These are phyloP conservation scores for Stephania yunnanensis DNA, from an alignment of 164 flowering plant genomes.

Conservation along the genomic window DNA sequence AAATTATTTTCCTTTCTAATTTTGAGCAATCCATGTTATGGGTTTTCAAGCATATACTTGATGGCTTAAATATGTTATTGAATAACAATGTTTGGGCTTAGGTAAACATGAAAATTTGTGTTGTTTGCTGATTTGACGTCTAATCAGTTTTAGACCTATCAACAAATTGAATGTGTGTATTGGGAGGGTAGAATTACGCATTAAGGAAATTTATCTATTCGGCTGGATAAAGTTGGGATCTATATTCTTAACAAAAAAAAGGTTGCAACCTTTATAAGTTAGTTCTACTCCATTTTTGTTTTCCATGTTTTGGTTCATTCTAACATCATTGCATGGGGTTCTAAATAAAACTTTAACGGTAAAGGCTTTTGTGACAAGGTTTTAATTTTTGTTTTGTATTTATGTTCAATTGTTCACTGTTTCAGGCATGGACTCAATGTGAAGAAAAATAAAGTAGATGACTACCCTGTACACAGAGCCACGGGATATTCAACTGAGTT, in stretches of 20 bases:
- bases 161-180: background rate
- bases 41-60: background rate
- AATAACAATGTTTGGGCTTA: background rate
- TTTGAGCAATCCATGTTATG: background rate
- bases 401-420: background rate
- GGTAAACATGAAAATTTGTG: background rate
- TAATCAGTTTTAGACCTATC: background rate
- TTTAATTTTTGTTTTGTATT: background rate
- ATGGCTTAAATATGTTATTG: background rate
- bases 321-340: background rate
- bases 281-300: background rate
- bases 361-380: background rate
- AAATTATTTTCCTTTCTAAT: background rate
- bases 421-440: constrained; percentile 62
- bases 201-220: background rate
- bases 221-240: background rate
- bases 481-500: constrained; percentile 33
- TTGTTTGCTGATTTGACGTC: background rate
- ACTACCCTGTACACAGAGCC: constrained; percentile 34
- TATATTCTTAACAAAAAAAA: background rate
- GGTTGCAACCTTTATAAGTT: background rate
- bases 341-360: background rate
- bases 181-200: background rate
- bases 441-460: constrained; percentile 68
- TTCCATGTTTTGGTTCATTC: background rate